Percentiles rank a stretch among this genome's conserved stretches.
Conservation (phyloP, 179 eudicot species). For the Silene noctiflora region DNA sequence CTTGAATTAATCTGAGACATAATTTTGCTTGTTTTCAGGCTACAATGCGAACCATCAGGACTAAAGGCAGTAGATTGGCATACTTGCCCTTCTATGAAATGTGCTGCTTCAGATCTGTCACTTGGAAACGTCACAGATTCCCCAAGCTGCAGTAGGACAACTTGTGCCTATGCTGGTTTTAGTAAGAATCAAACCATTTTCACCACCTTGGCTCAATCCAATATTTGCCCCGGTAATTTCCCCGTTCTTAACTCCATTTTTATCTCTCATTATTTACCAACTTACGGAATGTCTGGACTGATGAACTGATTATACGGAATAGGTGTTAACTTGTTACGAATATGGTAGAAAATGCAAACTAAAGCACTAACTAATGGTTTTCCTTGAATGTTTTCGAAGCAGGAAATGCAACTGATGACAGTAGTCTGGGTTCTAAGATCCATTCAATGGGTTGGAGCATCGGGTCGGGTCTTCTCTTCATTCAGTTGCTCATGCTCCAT, state of each 20-base stretch:
- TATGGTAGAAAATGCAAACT: too few species aligned
- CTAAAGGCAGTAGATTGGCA: constrained; percentile 42
- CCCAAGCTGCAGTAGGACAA: constrained; percentile 41
- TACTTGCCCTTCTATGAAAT: constrained; percentile 49
- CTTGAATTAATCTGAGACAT: not conserved
- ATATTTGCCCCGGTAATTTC: constrained; percentile 60
- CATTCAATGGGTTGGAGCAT: constrained; percentile 34
- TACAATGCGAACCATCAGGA: constrained; percentile 57
- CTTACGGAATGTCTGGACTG: too few species aligned
- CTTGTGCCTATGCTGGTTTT: constrained; percentile 70
- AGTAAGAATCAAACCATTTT: constrained; percentile 37
- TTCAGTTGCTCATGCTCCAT: constrained; percentile 35
- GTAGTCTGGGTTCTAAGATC: constrained; percentile 27
- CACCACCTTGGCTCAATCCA: constrained; percentile 29
- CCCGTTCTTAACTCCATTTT: not conserved
- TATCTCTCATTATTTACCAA: not conserved
- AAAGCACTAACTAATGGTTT: too few species aligned
- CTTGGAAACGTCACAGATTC: constrained; percentile 51
- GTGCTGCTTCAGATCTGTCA: constrained; percentile 31
- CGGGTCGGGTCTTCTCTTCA: constrained; percentile 25
- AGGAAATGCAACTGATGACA: constrained; percentile 24
- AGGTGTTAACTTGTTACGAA: too few species aligned
- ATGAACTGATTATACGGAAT: too few species aligned
- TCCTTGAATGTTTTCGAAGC: not conserved
- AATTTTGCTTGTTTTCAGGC: constrained; percentile 30